Conservation (phyloP, 169 alveolate genomes). For the Eimeria falciformis region DNA sequence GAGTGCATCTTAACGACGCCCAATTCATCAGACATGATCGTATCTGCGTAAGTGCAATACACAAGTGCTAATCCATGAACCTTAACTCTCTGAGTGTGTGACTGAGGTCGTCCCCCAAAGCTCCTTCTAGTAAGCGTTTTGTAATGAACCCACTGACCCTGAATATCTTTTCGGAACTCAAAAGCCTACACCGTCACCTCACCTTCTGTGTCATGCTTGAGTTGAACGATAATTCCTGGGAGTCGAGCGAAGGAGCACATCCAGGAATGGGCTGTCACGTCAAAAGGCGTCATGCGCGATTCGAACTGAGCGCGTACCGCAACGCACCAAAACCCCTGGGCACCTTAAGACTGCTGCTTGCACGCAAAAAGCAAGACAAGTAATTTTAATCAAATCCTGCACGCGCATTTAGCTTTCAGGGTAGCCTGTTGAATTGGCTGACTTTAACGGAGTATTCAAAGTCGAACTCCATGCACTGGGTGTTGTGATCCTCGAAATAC, state of each 20-base stretch:
- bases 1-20: constrained; percentile 36
- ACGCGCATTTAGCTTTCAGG: background rate
- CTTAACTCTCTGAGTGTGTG: too few species aligned
- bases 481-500: constrained; percentile 45
- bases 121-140: too few species aligned
- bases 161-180: too few species aligned
- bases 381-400: background rate
- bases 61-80: too few species aligned
- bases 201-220: constrained; percentile 42
- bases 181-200: background rate
- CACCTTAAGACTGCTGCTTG: background rate
- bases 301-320: constrained; percentile 55
- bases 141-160: too few species aligned
- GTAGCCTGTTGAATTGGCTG: background rate
- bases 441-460: constrained; percentile 42
- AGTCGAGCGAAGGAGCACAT: constrained; percentile 73
- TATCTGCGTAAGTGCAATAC: background rate
- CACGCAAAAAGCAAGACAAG: background rate
- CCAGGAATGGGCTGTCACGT: constrained; percentile 76
- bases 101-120: too few species aligned
- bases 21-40: constrained; percentile 27
- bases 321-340: background rate
- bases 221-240: constrained; percentile 60
- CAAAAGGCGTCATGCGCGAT: constrained; percentile 74
- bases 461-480: constrained; percentile 77